Evolutionary conservation across 2,329 filamentous ascomycete species (phyloP).

Genomic region (Daldinia sp.): DNA sequence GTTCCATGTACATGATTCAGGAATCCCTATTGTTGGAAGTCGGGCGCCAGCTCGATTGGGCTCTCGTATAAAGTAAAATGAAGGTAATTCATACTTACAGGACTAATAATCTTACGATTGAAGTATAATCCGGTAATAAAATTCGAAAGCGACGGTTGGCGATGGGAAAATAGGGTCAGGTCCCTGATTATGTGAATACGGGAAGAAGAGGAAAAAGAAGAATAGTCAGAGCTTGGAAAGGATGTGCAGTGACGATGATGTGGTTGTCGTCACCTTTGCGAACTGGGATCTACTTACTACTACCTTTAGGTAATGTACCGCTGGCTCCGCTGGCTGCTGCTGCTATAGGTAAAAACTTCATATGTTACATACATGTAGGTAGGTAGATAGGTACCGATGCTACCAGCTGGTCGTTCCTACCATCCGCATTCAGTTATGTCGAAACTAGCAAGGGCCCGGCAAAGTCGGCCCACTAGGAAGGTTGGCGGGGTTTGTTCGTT

Average conservation of each 20-base stretch:
- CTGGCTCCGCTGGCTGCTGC: conserved; percentile 3
- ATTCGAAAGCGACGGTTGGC: conserved; percentile 9
- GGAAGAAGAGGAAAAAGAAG: conserved; percentile 9
- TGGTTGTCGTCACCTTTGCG: conserved; percentile 43
- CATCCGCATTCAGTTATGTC: conserved; percentile 36
- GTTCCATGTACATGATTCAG: conserved; percentile 24
- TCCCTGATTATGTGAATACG: not conserved
- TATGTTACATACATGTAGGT: not conserved
- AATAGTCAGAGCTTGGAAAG: conserved; percentile 10
- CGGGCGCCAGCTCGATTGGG: conserved; percentile 29
- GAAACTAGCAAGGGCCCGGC: conserved; percentile 2
- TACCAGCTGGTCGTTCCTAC: conserved; percentile 21
- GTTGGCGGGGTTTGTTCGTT: conserved; percentile 28
- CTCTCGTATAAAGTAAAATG: conserved; percentile 15
- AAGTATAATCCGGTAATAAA: conserved; percentile 17
- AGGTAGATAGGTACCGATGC: not conserved
- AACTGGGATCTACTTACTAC: not conserved
- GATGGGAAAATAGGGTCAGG: conserved; percentile 9
- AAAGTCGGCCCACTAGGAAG: conserved; percentile 5
- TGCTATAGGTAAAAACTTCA: conserved; percentile 7
- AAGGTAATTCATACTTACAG: conserved; percentile 1
- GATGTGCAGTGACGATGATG: conserved; percentile 36
- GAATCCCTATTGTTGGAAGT: conserved; percentile 13
- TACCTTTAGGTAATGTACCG: conserved; percentile 13
- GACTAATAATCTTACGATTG: conserved; percentile 18